Conservation (phyloP, 2,329 filamentous ascomycete species). For the Diaporthe sp. region DNA sequence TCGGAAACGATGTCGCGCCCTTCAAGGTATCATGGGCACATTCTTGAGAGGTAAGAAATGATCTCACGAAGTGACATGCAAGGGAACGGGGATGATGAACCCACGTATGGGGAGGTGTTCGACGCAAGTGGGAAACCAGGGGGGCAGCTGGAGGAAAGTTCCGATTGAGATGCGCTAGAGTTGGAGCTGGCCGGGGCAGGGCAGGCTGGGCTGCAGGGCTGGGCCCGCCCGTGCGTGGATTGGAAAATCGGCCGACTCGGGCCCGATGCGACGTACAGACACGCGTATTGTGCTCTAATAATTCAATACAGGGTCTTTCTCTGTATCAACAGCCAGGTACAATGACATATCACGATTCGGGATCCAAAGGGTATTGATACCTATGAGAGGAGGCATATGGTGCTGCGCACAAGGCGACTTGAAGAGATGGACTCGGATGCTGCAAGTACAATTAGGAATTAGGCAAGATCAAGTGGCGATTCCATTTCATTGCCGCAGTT, state of each 20-base stretch:
- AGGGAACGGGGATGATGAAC: slow-evolving; percentile 3
- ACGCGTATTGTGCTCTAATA: background rate
- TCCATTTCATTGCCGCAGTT: slow-evolving; percentile 32
- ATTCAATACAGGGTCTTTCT: background rate
- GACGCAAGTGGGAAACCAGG: background rate
- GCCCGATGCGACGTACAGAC: slow-evolving; percentile 6
- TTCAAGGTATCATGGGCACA: slow-evolving; percentile 24
- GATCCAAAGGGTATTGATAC: background rate
- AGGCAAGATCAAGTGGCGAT: slow-evolving; percentile 14
- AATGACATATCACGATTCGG: background rate
- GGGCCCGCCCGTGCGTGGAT: slow-evolving; percentile 13
- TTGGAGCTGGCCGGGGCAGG: slow-evolving; percentile 24
- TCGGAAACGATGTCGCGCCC: slow-evolving; percentile 7
- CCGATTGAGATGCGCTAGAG: slow-evolving; percentile 19
- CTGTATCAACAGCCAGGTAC: background rate
- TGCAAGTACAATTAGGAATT: background rate
- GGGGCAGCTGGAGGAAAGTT: slow-evolving; percentile 27
- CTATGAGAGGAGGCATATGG: background rate
- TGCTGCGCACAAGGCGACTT: background rate
- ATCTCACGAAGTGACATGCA: background rate
- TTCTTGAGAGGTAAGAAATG: background rate
- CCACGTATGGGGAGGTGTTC: background rate
- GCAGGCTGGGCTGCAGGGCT: slow-evolving; percentile 19
- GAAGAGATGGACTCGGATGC: background rate
- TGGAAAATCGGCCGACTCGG: slow-evolving; percentile 23